Evolutionary conservation across 345 rosid species (phyloP), one percentile per base, ranked within the genome.

Genomic region (Alliaria petiolata): DNA sequence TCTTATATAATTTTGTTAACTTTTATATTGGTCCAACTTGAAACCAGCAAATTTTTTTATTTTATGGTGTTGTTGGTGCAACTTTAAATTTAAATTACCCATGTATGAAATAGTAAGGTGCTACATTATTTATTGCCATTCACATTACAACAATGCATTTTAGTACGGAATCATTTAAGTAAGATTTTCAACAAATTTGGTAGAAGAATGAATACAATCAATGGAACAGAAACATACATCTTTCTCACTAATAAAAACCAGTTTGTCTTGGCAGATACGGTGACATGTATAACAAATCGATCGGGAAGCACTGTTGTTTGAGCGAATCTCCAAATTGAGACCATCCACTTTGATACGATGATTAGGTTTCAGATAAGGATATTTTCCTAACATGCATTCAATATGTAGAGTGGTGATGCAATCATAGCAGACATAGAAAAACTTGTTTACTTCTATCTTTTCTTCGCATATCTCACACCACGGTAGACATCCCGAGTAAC

Each of bases 401-500:
- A 25, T 31, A 40, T 60, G 65, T 40, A 60, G n/a, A 40, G 47
- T 39, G 14, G 34, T 42, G 35, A 3, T 0, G 14, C 65, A 60
- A 1, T 40, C 22, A 3, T 3, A 2, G 14, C 42, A 62, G 4
- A 2, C 7, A 39, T 62, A 45, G 16, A 39, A 16, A 6, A 17
- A 16, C 1, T 1, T 45, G 1, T 4, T 39, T 39, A 11, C 0
- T 1, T 40, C 2, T 44, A 45, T 45, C 0, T 3, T 3, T 28
- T 62, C 40, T 33, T 62, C 54, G 3, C 67, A 45, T 1, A 62
- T 31, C 42, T 62, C 67, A 62, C 67, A 62, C 53, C 67, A 58
- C 40, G n/a, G n/a, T n/a, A n/a, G n/a, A n/a, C n/a, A n/a, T n/a
- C n/a, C n/a, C n/a, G n/a, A n/a, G n/a, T n/a, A n/a, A n/a, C n/a